Evolutionary conservation across 805 yeast genomes (phyloP).

Genomic region (Hanseniaspora taiwanica): DNA sequence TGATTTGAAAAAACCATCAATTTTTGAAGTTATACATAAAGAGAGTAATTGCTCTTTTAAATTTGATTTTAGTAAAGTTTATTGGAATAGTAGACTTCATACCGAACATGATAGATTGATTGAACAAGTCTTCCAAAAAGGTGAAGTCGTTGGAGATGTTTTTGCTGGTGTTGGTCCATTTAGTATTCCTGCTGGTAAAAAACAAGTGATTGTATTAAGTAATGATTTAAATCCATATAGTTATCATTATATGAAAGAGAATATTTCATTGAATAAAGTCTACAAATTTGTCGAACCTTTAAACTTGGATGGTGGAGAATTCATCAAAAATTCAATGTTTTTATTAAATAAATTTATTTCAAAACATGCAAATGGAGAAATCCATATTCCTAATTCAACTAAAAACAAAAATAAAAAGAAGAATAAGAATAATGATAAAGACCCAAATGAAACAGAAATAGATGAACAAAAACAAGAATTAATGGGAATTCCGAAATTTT

Average conservation of each 20-base stretch:
- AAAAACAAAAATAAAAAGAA: slow-evolving; percentile 23
- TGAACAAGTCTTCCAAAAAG: slow-evolving; percentile 36
- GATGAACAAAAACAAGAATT: too few relatives aligned
- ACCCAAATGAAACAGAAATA: slow-evolving; percentile 9
- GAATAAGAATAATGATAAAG: slow-evolving; percentile 9
- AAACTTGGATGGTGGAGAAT: slow-evolving; percentile 73
- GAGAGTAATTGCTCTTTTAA: slow-evolving; percentile 78
- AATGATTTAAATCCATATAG: slow-evolving; percentile 90
- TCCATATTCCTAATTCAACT: slow-evolving; percentile 26
- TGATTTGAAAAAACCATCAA: not conserved
- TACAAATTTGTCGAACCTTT: slow-evolving; percentile 41
- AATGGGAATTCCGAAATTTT: slow-evolving; percentile 37
- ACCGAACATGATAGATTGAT: slow-evolving; percentile 87
- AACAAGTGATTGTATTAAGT: slow-evolving; percentile 66
- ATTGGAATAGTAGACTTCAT: slow-evolving; percentile 92
- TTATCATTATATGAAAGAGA: slow-evolving; percentile 51
- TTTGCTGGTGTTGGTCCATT: slow-evolving; percentile 99
- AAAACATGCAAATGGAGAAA: slow-evolving; percentile 22
- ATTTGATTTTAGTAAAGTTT: slow-evolving; percentile 86
- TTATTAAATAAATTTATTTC: slow-evolving; percentile 30
- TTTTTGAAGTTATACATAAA: slow-evolving; percentile 39
- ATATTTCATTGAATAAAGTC: slow-evolving; percentile 54
- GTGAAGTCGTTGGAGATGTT: slow-evolving; percentile 81
- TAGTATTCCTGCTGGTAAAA: slow-evolving; percentile 90
- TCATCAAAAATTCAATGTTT: slow-evolving; percentile 49